Evolutionary conservation across 2,329 filamentous ascomycete genomes (phyloP).

Genomic region (Ascochyta lentis): DNA sequence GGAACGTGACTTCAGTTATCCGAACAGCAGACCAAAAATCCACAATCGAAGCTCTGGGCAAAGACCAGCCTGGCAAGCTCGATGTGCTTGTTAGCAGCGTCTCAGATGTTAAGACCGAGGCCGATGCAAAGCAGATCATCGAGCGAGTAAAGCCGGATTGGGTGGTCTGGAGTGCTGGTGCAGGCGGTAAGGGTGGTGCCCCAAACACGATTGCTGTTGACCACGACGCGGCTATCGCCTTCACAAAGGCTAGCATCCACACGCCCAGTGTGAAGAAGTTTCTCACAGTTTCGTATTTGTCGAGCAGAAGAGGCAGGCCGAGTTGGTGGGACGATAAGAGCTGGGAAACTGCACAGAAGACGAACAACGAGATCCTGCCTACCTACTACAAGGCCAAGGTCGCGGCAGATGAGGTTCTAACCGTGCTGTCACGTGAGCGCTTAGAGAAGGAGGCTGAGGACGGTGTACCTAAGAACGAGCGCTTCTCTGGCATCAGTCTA

Average conservation of each 20-base stretch:
- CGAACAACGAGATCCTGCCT: conserved; percentile 58
- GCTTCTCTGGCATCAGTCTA: conserved; percentile 59
- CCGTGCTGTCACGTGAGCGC: conserved; percentile 49
- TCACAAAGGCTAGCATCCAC: conserved; percentile 57
- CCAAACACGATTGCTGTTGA: conserved; percentile 60
- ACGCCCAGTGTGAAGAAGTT: conserved; percentile 59
- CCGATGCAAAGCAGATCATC: conserved; percentile 68
- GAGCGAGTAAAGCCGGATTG: conserved; percentile 68
- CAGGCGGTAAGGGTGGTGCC: conserved; percentile 62
- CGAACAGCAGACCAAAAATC: conserved; percentile 72
- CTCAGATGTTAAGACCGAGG: conserved; percentile 71
- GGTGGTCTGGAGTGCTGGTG: conserved; percentile 72
- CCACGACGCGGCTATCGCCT: conserved; percentile 61
- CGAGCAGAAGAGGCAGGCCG: conserved; percentile 56
- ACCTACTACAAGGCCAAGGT: conserved; percentile 62
- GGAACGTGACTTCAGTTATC: conserved; percentile 80
- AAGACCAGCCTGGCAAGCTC: conserved; percentile 67
- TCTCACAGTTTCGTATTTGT: conserved; percentile 62
- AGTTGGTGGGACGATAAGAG: conserved; percentile 60
- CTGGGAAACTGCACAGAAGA: conserved; percentile 54
- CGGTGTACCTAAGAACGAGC: conserved; percentile 32
- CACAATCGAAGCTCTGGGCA: conserved; percentile 67
- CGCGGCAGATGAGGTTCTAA: conserved; percentile 63
- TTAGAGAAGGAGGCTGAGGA: conserved; percentile 37
- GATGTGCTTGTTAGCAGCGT: conserved; percentile 74